Evolutionary conservation across 2,329 filamentous ascomycete species (phyloP).

Genomic region (Apiospora kogelbergensis): DNA sequence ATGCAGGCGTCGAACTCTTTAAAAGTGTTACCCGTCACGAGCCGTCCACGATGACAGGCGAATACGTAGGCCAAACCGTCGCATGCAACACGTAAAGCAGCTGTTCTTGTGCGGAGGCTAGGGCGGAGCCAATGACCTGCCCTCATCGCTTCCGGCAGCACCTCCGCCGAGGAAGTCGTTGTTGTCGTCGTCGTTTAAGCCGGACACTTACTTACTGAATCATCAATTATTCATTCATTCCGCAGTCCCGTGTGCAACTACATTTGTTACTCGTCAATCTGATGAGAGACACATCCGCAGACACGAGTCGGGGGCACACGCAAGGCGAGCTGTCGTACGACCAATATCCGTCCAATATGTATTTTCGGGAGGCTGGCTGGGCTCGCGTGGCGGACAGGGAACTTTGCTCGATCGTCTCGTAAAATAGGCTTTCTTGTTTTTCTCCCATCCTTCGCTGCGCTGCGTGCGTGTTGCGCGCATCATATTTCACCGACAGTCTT

Average conservation of each 20-base stretch:
- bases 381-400: constrained; percentile 1
- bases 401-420: not conserved
- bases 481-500: not conserved
- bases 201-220: not conserved
- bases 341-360: not conserved
- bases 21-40: not conserved
- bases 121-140: not conserved
- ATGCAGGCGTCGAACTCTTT: not conserved
- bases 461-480: not conserved
- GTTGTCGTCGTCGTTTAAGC: not conserved
- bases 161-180: not conserved
- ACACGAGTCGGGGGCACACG: not conserved
- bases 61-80: not conserved
- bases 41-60: not conserved
- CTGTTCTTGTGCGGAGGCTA: not conserved
- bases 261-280: not conserved
- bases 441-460: not conserved
- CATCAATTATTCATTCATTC: not conserved
- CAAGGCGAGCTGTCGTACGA: not conserved
- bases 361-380: not conserved
- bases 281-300: not conserved
- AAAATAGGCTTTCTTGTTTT: not conserved
- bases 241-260: not conserved
- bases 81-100: not conserved
- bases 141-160: not conserved